Evolutionary conservation across 306 rosid species (phyloP).

Genomic region (Castanea mollissima): DNA sequence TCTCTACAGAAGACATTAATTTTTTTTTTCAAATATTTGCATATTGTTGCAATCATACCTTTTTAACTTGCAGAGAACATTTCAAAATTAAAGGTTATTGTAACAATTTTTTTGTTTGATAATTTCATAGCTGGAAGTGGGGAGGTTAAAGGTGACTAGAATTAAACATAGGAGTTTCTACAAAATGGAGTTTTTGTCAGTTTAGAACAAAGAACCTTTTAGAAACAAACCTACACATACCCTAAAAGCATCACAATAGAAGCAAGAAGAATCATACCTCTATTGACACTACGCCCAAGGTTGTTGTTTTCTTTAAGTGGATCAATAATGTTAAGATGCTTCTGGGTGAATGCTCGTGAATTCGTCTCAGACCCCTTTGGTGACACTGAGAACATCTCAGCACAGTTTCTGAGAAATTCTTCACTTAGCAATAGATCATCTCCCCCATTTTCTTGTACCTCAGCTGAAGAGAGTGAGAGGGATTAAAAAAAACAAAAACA

Average conservation of each 20-base stretch:
- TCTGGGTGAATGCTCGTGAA: slow-evolving; percentile 52
- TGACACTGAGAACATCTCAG: slow-evolving; percentile 66
- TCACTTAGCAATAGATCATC: slow-evolving; percentile 52
- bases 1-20: no score
- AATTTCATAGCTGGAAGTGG: no score
- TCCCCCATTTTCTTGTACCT: slow-evolving; percentile 60
- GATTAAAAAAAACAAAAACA: slow-evolving; percentile 24
- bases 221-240: background rate
- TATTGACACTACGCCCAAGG: slow-evolving; percentile 92
- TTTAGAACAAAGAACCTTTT: background rate
- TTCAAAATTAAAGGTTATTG: background rate
- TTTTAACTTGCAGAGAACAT: background rate
- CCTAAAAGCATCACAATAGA: background rate
- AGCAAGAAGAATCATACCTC: slow-evolving; percentile 47
- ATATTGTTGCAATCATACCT: no score
- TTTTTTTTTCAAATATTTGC: no score
- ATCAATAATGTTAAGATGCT: slow-evolving; percentile 88
- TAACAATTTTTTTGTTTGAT: no score
- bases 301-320: slow-evolving; percentile 90
- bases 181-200: background rate
- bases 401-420: slow-evolving; percentile 68
- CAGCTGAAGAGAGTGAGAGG: slow-evolving; percentile 45
- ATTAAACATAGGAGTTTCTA: background rate
- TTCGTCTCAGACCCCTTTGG: slow-evolving; percentile 52
- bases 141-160: background rate